Base-by-base conservation (phyloP, 345 rosid species). In the Aethionema arabicum region DNA sequence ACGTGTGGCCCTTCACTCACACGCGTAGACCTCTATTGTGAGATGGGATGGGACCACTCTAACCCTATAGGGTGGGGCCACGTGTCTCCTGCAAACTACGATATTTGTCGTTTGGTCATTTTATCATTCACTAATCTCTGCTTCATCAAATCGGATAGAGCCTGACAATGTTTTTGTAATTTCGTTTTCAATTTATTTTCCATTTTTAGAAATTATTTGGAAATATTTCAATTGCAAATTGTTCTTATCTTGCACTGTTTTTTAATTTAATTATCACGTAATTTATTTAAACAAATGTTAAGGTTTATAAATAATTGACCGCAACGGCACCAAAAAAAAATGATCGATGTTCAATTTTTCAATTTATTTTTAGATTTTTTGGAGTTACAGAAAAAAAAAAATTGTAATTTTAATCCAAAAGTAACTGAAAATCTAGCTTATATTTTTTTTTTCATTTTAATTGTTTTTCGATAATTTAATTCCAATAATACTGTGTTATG, bases 1-100 rank as follows among this genome's bases (percentile, higher is more conserved):
- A 70, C 74, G 74, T 63, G 65, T 48, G 46, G n/a, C 3, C 3
- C 46, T 67, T 54, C 63, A 42, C 39, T 5, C 58, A 69, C 73
- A 56, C 68, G 74, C 74, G 74, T 69, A 62, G 27, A 21, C 27
- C 27, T 8, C 38, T 35, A 35, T 35, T 35, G 38, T 2, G 38
- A 8, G 38, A 35, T 35, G 6, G 38, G 3, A 35, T 35, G 38
- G 74, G 69, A 63, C 69, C 74, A 56, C 69, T 69, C 43, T 52
- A 21, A 60, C 14, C 72, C 29, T 47, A 16, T 56, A 27, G 45
- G 40, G 0, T 63, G 46, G 64, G 47, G 52, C 64, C 74, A 63
- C 63, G 69, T 56, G 74, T 56, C n/a, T 40, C 46, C 56, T 53
- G 56, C 32, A 39, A 66, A 66, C 63, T 21, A 66, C 51, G 10